Percentiles rank a stretch among this genome's conserved stretches.
Conservation (phyloP, 2,329 filamentous ascomycete genomes). For the Fusarium torreyae region DNA sequence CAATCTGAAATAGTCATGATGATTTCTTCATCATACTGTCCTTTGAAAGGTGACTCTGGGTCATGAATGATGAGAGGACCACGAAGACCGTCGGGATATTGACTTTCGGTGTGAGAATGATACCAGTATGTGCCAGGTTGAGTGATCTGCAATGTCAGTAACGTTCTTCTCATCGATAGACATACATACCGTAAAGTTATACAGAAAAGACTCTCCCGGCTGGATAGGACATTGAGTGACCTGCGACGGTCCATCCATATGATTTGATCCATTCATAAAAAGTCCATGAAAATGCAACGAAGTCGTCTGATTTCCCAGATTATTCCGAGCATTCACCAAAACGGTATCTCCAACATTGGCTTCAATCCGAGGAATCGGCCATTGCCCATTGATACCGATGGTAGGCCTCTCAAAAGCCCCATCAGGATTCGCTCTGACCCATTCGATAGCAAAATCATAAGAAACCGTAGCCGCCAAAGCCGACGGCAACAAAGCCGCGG, state of each 20-base stretch:
- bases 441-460: conserved; percentile 78
- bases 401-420: conserved; percentile 73
- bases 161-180: rapidly evolving
- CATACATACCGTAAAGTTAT: conserved; percentile 74
- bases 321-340: conserved; percentile 71
- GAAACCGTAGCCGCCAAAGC: conserved; percentile 62
- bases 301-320: conserved; percentile 73
- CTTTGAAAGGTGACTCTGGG: conserved; percentile 68
- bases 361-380: conserved; percentile 79
- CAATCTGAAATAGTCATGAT: conserved; percentile 78
- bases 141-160: conserved; percentile 59
- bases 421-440: conserved; percentile 82
- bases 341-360: conserved; percentile 74
- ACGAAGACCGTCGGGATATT: conserved; percentile 80
- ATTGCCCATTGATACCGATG: conserved; percentile 83
- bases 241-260: conserved; percentile 79
- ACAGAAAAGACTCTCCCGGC: conserved; percentile 76
- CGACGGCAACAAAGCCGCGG: conserved; percentile 17
- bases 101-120: conserved; percentile 76
- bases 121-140: conserved; percentile 87
- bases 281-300: conserved; percentile 80
- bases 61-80: conserved; percentile 77
- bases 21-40: conserved; percentile 73
- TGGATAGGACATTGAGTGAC: conserved; percentile 78
- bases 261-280: conserved; percentile 75